These are phyloP conservation scores for Phellopilus nigrolimitatus DNA, from an alignment of 1,284 basidiomycete genomes.

Conservation along the genomic window DNA sequence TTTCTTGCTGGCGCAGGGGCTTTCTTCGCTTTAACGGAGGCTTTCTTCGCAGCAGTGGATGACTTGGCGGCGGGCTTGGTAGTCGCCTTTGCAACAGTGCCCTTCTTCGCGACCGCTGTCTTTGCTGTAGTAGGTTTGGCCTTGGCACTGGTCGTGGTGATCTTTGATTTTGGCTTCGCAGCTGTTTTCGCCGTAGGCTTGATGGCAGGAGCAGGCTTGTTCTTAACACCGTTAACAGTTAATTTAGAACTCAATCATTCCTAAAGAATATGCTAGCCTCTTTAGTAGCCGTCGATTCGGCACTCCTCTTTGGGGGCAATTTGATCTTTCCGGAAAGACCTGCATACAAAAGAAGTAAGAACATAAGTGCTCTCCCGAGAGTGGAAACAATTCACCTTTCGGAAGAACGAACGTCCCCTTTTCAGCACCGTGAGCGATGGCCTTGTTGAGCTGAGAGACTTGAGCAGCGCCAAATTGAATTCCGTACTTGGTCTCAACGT, in stretches of 20 bases:
- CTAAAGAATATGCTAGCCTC: conserved; percentile 25
- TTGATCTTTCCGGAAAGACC: conserved; percentile 44
- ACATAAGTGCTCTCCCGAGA: background rate
- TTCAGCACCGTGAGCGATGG: conserved; percentile 64
- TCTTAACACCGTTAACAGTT: background rate
- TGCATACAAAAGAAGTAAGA: conserved; percentile 11
- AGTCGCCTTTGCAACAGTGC: conserved; percentile 21
- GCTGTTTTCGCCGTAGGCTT: conserved; percentile 26
- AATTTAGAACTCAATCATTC: background rate
- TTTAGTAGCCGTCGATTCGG: conserved; percentile 36
- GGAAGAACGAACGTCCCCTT: conserved; percentile 64
- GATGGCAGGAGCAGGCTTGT: conserved; percentile 23
- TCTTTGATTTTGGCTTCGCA: conserved; percentile 29
- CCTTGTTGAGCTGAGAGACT: conserved; percentile 63
- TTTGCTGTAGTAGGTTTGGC: conserved; percentile 14
- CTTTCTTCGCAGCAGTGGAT: conserved; percentile 30
- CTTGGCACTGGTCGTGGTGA: conserved; percentile 19
- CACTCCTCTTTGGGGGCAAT: conserved; percentile 39
- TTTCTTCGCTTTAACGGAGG: conserved; percentile 29
- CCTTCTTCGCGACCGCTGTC: conserved; percentile 11
- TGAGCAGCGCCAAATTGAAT: conserved; percentile 56
- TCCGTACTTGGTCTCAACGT: conserved; percentile 59
- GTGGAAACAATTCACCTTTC: conserved; percentile 45
- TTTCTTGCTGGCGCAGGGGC: conserved; percentile 26
- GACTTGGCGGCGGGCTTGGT: conserved; percentile 24